A percentile compares a stretch with the other conserved stretches of the same genome.
These are phyloP conservation scores for Scolecobasidium constrictum DNA, from an alignment of 2,329 filamentous ascomycete species.

Conservation along the genomic window DNA sequence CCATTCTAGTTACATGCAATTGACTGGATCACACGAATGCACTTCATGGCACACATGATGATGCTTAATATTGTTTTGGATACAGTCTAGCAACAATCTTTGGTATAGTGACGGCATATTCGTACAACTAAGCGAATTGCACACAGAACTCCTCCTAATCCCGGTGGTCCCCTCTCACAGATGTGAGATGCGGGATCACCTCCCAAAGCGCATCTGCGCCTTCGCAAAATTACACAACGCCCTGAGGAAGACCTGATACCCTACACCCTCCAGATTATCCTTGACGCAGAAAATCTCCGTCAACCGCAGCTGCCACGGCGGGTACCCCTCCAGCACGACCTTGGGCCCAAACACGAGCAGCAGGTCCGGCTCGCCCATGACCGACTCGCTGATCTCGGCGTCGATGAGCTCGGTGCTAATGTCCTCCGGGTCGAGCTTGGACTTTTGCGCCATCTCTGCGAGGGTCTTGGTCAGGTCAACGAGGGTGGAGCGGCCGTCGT, in stretches of 20 bases:
- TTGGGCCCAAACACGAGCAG: slow-evolving; percentile 77
- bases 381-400: slow-evolving; percentile 65
- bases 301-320: slow-evolving; percentile 89
- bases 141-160: no score
- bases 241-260: slow-evolving; percentile 86
- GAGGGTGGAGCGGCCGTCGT: slow-evolving; percentile 85
- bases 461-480: slow-evolving; percentile 93
- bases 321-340: slow-evolving; percentile 80
- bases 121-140: no score
- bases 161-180: no score
- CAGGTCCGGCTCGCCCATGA: slow-evolving; percentile 84
- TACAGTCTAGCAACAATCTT: no score
- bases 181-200: no score
- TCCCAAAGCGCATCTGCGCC: slow-evolving; percentile 78
- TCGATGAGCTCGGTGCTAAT: slow-evolving; percentile 82
- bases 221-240: slow-evolving; percentile 75
- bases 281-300: slow-evolving; percentile 77
- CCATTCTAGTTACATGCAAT: no score
- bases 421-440: slow-evolving; percentile 70
- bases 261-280: slow-evolving; percentile 65
- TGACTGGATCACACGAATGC: no score
- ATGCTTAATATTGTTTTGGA: no score
- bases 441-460: slow-evolving; percentile 85
- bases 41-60: no score
- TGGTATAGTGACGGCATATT: no score